Conservation (phyloP, 2,329 filamentous ascomycete genomes). For the Rhynchosporium graminicola region DNA sequence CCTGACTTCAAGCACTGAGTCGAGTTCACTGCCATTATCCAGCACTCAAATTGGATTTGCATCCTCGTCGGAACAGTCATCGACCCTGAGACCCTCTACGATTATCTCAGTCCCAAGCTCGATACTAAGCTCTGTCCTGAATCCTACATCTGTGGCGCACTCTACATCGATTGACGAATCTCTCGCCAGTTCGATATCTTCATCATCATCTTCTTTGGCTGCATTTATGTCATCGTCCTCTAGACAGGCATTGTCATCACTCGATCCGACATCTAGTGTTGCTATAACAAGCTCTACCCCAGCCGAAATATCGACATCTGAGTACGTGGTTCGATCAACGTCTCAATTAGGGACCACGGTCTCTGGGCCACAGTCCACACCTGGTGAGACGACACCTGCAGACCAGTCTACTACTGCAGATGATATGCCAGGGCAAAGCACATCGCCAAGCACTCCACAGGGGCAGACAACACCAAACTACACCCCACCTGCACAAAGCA, state of each 20-base stretch:
- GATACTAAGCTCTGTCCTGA: not conserved
- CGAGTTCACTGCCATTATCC: not conserved
- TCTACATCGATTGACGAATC: not conserved
- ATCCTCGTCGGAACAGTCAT: not conserved
- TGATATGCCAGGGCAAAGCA: not conserved
- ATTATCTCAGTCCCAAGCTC: not conserved
- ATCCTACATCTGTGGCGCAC: not conserved
- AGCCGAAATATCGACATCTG: not conserved
- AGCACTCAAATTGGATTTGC: not conserved
- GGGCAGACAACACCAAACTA: not conserved
- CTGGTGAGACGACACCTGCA: not conserved
- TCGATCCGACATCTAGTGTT: not conserved
- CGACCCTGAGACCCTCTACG: not conserved
- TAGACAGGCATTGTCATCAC: not conserved
- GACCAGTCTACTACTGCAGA: not conserved
- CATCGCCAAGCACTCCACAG: not conserved
- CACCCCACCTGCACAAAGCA: not conserved
- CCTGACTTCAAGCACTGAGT: not conserved
- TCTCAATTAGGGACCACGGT: not conserved
- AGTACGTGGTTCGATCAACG: not conserved
- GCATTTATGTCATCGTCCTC: not conserved
- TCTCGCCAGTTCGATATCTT: not conserved
- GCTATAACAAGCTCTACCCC: not conserved
- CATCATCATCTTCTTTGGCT: constrained; percentile 1
- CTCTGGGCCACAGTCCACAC: not conserved